Base-by-base conservation (phyloP, 2,329 filamentous ascomycete genomes). In the Pseudonectria buxi region DNA sequence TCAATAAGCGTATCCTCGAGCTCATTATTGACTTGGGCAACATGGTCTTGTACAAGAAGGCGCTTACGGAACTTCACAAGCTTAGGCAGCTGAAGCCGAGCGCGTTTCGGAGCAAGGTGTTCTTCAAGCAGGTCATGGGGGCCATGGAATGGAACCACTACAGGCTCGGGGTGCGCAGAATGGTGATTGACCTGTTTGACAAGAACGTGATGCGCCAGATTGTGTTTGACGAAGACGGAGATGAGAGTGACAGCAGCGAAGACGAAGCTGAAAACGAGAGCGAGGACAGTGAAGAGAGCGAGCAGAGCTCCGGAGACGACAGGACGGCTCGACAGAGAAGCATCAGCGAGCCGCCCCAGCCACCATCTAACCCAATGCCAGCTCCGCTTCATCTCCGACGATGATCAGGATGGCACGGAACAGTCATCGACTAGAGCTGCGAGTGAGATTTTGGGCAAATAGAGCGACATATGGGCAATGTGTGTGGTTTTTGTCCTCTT, bases 111-210 rank as follows among this genome's bases (percentile, higher is more conserved):
- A 83, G 84, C 51, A 76, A 82, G 5, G 70, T 72, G 5, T 74
- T 98, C 28, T 96, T 96, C 66, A 81, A 81, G 47, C 86, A 88
- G 54, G 81, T 92, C 30, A 81, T 98, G 68, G 76, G 78, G 7
- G 71, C 96, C 32, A 72, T 98, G 40, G 88, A 95, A 59, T 81
- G 78, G 47, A 90, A 95, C 51, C 87, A 94, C 56, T 96, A 92
- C 61, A 78, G 88, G 14, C 72, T 98, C 3, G 83, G 82, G 2
- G 84, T 94, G 18, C 83, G 90, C 43, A 81, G 90, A 30, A 89
- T 95, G 63, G 84, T 95, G 25, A 81, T 96, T 40, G 92, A 96
- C 56, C 65, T 98, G 14, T 98, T 98, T 53, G 90, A 96, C 54
- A 92, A 90, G 62, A 81, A 77, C 40, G 86, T 96, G 28, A 72